These are phyloP conservation scores for Lentinula edodes DNA, from an alignment of 768 basidiomycete genomes.

Conservation along the genomic window DNA sequence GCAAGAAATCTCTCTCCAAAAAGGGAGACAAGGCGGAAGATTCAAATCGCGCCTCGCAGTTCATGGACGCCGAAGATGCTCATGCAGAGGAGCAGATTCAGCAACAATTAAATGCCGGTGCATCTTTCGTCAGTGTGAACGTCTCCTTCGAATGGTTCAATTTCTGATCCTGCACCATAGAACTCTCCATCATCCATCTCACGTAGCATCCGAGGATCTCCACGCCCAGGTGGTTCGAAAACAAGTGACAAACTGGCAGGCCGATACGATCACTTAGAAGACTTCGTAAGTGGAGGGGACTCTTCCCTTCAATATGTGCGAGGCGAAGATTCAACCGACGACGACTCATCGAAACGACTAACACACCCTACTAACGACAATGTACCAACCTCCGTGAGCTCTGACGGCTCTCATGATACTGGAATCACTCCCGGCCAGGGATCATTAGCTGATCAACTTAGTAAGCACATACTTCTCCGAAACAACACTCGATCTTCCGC, in stretches of 20 bases:
- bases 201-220: conserved; percentile 65
- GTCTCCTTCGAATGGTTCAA: not conserved
- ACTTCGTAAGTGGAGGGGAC: not conserved
- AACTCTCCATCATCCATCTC: conserved; percentile 62
- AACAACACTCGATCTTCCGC: conserved; percentile 35
- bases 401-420: conserved; percentile 34
- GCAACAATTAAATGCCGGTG: conserved; percentile 73
- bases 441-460: conserved; percentile 58
- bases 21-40: conserved; percentile 34
- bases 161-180: conserved; percentile 28
- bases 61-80: conserved; percentile 86
- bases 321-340: conserved; percentile 24
- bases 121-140: conserved; percentile 50
- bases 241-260: conserved; percentile 3
- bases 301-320: not conserved
- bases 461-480: conserved; percentile 48
- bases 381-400: conserved; percentile 49
- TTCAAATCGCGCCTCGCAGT: conserved; percentile 66
- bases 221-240: conserved; percentile 31
- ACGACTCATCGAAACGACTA: conserved; percentile 25
- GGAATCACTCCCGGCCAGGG: conserved; percentile 32
- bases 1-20: conserved; percentile 23
- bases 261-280: not conserved
- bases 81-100: conserved; percentile 84
- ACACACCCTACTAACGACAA: conserved; percentile 42